phyloP scores from a whole-genome alignment of 176 grass and related monocot genomes.

The Bromus sterilis region DNA sequence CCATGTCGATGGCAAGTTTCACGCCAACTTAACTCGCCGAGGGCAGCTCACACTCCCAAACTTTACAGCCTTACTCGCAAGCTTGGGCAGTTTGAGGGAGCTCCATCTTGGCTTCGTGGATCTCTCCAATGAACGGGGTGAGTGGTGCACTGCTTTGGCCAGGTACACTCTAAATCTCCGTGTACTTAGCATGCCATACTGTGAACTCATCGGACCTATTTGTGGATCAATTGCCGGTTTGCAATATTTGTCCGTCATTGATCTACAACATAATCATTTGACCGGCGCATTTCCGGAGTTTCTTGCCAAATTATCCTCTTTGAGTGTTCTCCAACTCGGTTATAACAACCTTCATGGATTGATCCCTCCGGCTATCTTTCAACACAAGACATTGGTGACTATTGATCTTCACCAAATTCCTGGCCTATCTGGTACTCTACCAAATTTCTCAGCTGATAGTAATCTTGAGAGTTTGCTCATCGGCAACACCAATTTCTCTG shows the following conservation, averaged over 20 bases:
- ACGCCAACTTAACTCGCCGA: neutral
- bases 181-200: conserved; percentile 22
- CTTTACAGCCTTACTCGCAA: neutral
- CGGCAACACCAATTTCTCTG: conserved; percentile 28
- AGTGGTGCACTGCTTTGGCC: conserved; percentile 34
- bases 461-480: conserved; percentile 22
- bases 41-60: neutral
- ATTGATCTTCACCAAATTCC: conserved; percentile 19
- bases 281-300: conserved; percentile 22
- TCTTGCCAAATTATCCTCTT: conserved; percentile 19
- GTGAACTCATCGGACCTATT: conserved; percentile 1
- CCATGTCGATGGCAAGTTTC: neutral
- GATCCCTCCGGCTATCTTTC: conserved; percentile 18
- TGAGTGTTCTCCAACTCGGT: conserved; percentile 26
- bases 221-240: neutral
- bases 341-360: conserved; percentile 13
- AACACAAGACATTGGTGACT: conserved; percentile 10
- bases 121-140: conserved; percentile 12
- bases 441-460: conserved; percentile 11
- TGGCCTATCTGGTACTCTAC: conserved; percentile 16
- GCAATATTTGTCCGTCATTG: neutral
- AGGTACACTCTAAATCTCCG: conserved; percentile 9
- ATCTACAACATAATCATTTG: conserved; percentile 22
- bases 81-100: conserved; percentile 25
- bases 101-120: conserved; percentile 34